Percentiles rank a stretch among this genome's conserved stretches.
Conservation (phyloP, 805 yeast genomes). For the Cephaloascus albidus region DNA sequence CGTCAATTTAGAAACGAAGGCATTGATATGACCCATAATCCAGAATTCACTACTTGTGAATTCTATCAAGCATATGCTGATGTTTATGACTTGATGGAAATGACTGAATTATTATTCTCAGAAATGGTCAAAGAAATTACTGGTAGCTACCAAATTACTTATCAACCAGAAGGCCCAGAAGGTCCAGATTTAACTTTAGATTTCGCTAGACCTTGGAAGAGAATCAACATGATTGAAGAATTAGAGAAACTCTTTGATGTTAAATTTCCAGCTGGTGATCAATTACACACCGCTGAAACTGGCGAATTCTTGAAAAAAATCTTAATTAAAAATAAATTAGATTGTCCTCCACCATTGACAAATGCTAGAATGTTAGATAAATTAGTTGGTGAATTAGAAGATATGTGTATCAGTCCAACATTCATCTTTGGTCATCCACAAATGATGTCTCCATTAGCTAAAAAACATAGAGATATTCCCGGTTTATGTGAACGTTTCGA, state of each 20-base stretch:
- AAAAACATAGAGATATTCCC: slow-evolving; percentile 83
- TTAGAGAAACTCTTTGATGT: slow-evolving; percentile 79
- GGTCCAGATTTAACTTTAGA: slow-evolving; percentile 73
- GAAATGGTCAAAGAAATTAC: slow-evolving; percentile 96
- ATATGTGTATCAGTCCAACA: slow-evolving; percentile 90
- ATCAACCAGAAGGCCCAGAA: slow-evolving; percentile 92
- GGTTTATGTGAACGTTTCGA: slow-evolving; percentile 98
- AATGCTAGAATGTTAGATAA: slow-evolving; percentile 98
- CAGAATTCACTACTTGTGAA: slow-evolving; percentile 98
- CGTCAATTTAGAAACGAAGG: slow-evolving; percentile 99
- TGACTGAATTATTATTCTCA: slow-evolving; percentile 86
- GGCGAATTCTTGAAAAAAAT: slow-evolving; percentile 80
- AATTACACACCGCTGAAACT: slow-evolving; percentile 90
- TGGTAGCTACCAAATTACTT: slow-evolving; percentile 76
- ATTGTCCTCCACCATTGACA: slow-evolving; percentile 88
- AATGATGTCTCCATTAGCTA: slow-evolving; percentile 99
- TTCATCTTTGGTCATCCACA: slow-evolving; percentile 98
- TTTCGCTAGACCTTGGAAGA: slow-evolving; percentile 96
- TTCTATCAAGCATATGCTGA: slow-evolving; percentile 97
- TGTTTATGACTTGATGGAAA: slow-evolving; percentile 90
- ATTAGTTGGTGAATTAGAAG: slow-evolving; percentile 95
- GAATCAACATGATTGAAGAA: slow-evolving; percentile 95
- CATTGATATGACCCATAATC: slow-evolving; percentile 97
- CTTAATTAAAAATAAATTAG: slow-evolving; percentile 71
- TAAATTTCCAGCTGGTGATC: slow-evolving; percentile 92